Evolutionary conservation across 345 rosid species (phyloP).

Genomic region (Citrus cavaleriei): DNA sequence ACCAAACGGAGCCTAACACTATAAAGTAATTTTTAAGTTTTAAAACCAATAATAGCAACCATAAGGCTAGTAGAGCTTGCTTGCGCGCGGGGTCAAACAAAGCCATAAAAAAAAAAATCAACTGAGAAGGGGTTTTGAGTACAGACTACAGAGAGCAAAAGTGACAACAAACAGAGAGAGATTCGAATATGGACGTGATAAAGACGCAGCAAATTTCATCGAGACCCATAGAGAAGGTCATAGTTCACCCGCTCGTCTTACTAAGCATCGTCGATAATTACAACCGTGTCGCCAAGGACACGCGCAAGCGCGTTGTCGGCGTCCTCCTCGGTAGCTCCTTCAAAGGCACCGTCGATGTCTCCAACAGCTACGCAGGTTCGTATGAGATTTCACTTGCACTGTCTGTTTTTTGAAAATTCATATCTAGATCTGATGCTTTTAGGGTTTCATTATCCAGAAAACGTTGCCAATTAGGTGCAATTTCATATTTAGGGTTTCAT

Average conservation of each 20-base stretch:
- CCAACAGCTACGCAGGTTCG: conserved; percentile 86
- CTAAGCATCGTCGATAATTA: conserved; percentile 96
- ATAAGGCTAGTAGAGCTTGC: background rate
- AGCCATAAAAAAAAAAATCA: background rate
- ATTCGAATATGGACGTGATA: conserved; percentile 68
- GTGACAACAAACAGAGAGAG: background rate
- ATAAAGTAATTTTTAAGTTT: no score
- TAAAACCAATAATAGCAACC: no score
- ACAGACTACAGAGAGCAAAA: no score
- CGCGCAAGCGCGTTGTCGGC: conserved; percentile 83
- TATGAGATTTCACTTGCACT: no score
- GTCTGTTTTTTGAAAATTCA: background rate
- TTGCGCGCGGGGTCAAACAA: background rate
- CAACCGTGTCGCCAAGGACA: conserved; percentile 87
- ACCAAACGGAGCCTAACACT: no score
- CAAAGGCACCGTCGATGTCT: conserved; percentile 82
- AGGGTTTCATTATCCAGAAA: background rate
- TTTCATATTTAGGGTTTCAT: background rate
- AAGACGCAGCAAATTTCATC: conserved; percentile 83
- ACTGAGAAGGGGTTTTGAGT: background rate
- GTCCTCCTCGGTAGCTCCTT: conserved; percentile 73
- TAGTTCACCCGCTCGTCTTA: conserved; percentile 92
- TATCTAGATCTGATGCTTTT: conserved; percentile 3
- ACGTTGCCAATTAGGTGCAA: background rate
- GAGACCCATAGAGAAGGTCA: conserved; percentile 83